Base-by-base conservation (phyloP, 202 grass and related monocot genomes). In the Zizania palustris region DNA sequence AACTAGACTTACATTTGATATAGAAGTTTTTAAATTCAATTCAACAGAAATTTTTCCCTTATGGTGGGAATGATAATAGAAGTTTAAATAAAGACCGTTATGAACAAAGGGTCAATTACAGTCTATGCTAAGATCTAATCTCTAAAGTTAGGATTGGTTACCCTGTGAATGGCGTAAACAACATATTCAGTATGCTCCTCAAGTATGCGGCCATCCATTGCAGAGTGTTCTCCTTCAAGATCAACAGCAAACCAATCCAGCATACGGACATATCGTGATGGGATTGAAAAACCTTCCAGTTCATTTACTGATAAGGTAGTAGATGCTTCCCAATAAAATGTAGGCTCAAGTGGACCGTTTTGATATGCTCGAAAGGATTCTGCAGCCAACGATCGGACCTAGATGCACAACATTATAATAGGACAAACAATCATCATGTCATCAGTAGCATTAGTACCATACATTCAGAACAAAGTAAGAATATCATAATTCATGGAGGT, bases 201-300 rank as follows among this genome's bases (percentile, higher is more conserved):
- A 69, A 98, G 95, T 75, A 98, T 98, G 45, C 72, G 83, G 58
- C 91, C 95, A 76, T 98, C 95, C 95, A 98, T 95, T 65, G 95
- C 91, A 74, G 95, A 98, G 71, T 98, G 95, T 72, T 98, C 95
- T 59, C 87, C 91, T 85, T 99, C 96, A 71, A 98, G 85, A 78
- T 98, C 96, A 83, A 98, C 77, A 69, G 96, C 74, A 92, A 95
- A 98, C 96, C 96, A 98, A 60, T 98, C 87, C 42, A 98, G 71
- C 75, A 74, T 89, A 39, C 58, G 57, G 41, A 82, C 81, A 86
- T 92, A 98, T 78, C 73, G 80, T 19, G 75, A 80, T 39, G 96
- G 96, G 78, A 90, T 55, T 13, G 62, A 54, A 68, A 95, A 89
- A 70, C 80, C 67, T 49, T 88, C 75, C 60, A 86, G 75, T 70